Conservation (phyloP, 176 grass and related monocot genomes). For the Triticum monococcum region DNA sequence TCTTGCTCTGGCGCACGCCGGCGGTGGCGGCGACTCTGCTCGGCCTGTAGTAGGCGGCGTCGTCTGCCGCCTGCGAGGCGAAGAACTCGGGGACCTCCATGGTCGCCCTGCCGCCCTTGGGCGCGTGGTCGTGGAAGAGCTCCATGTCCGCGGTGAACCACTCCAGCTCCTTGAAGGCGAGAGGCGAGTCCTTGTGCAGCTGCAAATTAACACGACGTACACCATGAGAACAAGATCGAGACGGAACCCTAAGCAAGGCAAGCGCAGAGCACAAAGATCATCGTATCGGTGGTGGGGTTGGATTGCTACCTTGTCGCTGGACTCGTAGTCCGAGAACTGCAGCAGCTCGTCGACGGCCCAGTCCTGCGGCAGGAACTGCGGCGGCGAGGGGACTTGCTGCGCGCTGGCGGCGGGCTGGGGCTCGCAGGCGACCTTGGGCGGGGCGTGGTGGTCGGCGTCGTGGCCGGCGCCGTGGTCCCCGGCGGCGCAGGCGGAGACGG, state of each 20-base stretch:
- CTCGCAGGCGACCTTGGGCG: slow-evolving; percentile 40
- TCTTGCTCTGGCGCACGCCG: slow-evolving; percentile 63
- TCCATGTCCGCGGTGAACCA: slow-evolving; percentile 79
- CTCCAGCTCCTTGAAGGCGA: slow-evolving; percentile 74
- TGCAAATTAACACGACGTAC: slow-evolving; percentile 1
- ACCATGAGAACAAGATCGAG: slow-evolving; percentile 8
- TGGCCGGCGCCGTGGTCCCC: neutral
- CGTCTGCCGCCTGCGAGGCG: slow-evolving; percentile 29
- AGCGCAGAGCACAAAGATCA: neutral
- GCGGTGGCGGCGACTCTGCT: slow-evolving; percentile 20
- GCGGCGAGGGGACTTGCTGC: slow-evolving; percentile 41
- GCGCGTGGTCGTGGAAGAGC: slow-evolving; percentile 50
- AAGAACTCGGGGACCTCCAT: slow-evolving; percentile 73
- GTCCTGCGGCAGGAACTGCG: slow-evolving; percentile 49
- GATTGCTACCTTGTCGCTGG: slow-evolving; percentile 61
- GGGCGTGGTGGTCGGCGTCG: slow-evolving; percentile 40
- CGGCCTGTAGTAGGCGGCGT: slow-evolving; percentile 44
- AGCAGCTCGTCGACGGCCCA: slow-evolving; percentile 94
- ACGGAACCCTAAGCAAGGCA: neutral
- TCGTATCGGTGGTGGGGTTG: neutral
- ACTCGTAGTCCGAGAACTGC: slow-evolving; percentile 79
- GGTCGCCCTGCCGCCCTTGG: slow-evolving; percentile 42
- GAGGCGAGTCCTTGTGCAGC: slow-evolving; percentile 61
- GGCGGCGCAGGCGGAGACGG: slow-evolving; percentile 22
- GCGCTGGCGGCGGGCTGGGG: neutral